Evolutionary conservation across 2,329 filamentous ascomycete species (phyloP), one percentile per base, ranked within the genome.

Genomic region (Aotearoamyces nothofagi): DNA sequence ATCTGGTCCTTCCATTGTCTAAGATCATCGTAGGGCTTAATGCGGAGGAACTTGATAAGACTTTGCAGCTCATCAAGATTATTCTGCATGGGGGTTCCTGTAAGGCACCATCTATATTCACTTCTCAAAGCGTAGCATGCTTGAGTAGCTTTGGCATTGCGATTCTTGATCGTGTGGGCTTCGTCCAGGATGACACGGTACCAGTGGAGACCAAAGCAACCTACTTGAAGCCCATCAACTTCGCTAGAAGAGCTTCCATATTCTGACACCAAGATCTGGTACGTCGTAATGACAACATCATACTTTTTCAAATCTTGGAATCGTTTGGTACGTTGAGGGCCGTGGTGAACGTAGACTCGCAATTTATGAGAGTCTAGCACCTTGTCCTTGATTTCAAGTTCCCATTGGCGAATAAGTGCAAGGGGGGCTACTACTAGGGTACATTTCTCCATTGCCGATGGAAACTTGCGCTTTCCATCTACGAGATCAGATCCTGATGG

Each of bases 101-200:
- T 93, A 36, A 98, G 57, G 47, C 90, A 96, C 90, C 90, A 98
- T 35, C 90, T 69, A 45, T 93, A 96, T 50, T 90, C 78, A 12
- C 82, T 76, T 16, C 77, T 64, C 17, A 98, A 56, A 2, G 81
- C 81, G 48, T 77, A 98, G 40, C 81, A 90, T 2, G 90, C 86
- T 50, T 93, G 84, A 2, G 87, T 93, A 22, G 82, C 77, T 55
- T 98, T 98, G 13, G 90, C 84, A 41, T 92, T 93, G 38, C 87
- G 77, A 49, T 98, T 98, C 58, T 98, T 98, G 66, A 98, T 94
- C 2, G 81, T 92, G 52, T 98, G 90, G 1, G 90, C 90, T 57
- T 98, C 90, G 39, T 98, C 90, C 2, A 98, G 66, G 39, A 98
- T 87, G 36, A 94, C 70, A 29, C 90, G 78, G 58, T 90, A 96